phyloP scores from a whole-genome alignment of 805 yeast species.

The Blastobotrys parvus region DNA sequence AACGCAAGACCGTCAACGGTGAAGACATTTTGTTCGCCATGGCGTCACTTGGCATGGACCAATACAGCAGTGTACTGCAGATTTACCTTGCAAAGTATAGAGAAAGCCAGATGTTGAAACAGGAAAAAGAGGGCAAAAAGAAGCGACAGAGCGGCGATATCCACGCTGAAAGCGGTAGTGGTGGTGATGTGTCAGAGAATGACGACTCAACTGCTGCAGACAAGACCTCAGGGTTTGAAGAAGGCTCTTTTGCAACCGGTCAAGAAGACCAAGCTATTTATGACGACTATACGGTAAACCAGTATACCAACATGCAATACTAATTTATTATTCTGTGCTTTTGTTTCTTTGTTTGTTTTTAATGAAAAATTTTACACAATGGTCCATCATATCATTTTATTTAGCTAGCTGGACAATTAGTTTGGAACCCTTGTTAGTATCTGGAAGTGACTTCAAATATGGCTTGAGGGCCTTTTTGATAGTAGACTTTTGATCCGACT shows the following conservation, averaged over 20 bases:
- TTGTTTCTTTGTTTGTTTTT: too few species aligned
- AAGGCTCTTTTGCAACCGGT: conserved; percentile 8
- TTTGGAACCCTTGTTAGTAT: conserved; percentile 28
- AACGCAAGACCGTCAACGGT: conserved; percentile 62
- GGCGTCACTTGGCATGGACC: conserved; percentile 59
- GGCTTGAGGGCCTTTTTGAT: conserved; percentile 48
- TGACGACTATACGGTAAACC: conserved; percentile 23
- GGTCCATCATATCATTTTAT: not conserved
- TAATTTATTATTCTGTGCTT: not conserved
- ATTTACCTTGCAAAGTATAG: conserved; percentile 61
- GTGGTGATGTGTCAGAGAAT: conserved; percentile 5
- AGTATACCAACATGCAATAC: conserved; percentile 19
- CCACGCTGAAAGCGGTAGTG: not conserved
- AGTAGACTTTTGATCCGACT: conserved; percentile 38
- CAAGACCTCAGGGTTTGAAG: conserved; percentile 1
- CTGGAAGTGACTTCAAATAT: conserved; percentile 18
- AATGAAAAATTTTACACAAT: not conserved
- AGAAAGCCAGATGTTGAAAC: conserved; percentile 24
- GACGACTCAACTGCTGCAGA: too few species aligned
- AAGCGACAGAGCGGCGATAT: not conserved
- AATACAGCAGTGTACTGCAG: conserved; percentile 59
- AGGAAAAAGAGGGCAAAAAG: not conserved
- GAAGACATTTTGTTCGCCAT: conserved; percentile 59
- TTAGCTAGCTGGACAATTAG: conserved; percentile 21
- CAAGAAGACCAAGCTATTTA: conserved; percentile 18